Conservation (phyloP, 2,329 filamentous ascomycete species). For the Thelonectria blattea region DNA sequence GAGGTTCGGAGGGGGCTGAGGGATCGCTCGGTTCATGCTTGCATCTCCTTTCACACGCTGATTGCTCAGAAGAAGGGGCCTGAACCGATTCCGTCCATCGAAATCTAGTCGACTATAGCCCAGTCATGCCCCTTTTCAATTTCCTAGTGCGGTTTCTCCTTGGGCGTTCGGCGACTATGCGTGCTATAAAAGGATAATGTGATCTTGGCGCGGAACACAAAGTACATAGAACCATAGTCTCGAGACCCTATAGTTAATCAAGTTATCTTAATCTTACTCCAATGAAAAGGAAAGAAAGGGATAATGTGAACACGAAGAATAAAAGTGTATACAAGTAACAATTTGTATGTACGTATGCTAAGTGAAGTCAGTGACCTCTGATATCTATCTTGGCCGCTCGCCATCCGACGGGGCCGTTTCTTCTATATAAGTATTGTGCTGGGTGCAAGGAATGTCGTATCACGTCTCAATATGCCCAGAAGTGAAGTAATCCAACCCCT, state of each 20-base stretch:
- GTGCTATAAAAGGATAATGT: no score
- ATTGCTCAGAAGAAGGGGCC: constrained; percentile 7
- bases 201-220: no score
- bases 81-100: not conserved
- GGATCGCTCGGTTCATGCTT: constrained; percentile 24
- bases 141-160: no score
- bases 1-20: constrained; percentile 38
- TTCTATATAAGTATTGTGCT: constrained; percentile 4
- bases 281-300: no score
- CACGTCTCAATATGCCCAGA: constrained; percentile 14
- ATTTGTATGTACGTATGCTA: not conserved
- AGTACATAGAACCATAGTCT: no score
- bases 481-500: constrained; percentile 7
- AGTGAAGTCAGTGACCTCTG: not conserved
- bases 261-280: no score
- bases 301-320: not conserved
- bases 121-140: no score
- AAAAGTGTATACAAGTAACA: not conserved
- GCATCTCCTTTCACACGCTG: constrained; percentile 7
- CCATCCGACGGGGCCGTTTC: not conserved
- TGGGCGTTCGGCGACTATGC: no score
- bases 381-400: constrained; percentile 4
- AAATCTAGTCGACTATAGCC: no score
- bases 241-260: no score
- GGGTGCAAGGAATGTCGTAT: constrained; percentile 7